Evolutionary conservation across 1,284 basidiomycete genomes (phyloP), one percentile per base, ranked within the genome.

Genomic region (Rhodotorula sp.): DNA sequence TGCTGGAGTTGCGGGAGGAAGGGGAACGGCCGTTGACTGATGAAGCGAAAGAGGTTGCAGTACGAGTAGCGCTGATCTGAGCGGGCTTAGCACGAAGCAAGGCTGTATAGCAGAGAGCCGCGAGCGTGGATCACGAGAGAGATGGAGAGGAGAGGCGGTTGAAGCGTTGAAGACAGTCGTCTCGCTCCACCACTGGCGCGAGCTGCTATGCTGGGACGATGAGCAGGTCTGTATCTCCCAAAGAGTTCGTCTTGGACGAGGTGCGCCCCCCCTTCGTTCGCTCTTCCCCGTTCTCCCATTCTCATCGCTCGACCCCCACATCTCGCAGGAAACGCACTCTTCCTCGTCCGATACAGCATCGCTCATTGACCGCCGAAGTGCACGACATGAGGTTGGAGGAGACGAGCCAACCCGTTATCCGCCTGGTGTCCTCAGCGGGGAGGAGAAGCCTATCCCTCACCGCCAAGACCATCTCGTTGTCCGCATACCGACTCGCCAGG

Each of bases 171-270:
- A 17, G 39, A 44, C 39, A 15, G 13, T 10, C 39, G 39, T 44
- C 39, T 44, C 39, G 39, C 11, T 44, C 39, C 39, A 15, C 13
- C 39, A 44, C 39, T 10, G 9, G 39, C 39, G 11, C 39, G 39
- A 44, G 39, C 39, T 44, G 39, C 39, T 44, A 44, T 44, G 39
- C 39, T 44, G 39, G 11, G 9, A 13, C 17, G 39, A 68, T 68
- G 66, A 63, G 51, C 27, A 17, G 61, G 22, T 49, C 61, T 5
- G n/a, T 17, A 7, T 34, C 62, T 49, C 61, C 55, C 4, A 54
- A 39, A 11, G 67, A 70, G 24, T 72, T 72, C 39, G 51, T 73
- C 13, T 57, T 73, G n/a, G 71, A 73, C 55, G 71, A 73, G 56
- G 71, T 70, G 22, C 55, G 64, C 44, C 3, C 19, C n/a, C 39